Evolutionary conservation across 768 basidiomycete genomes (phyloP).

Genomic region (Hericium coralloides): DNA sequence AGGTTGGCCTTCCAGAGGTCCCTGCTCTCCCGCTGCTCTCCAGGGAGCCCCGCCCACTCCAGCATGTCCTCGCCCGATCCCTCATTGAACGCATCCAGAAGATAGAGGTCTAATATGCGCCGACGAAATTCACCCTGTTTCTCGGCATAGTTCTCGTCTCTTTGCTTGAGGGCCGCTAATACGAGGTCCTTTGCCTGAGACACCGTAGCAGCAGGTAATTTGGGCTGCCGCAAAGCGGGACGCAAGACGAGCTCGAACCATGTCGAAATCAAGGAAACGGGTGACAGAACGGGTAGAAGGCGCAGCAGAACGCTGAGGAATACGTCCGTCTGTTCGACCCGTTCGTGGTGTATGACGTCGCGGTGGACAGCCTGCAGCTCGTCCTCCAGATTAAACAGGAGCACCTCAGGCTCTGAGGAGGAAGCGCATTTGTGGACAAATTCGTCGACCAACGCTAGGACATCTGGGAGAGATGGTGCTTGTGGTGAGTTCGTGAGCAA

Average conservation of each 20-base stretch:
- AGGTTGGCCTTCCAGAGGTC: conserved; percentile 71
- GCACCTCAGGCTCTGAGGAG: conserved; percentile 34
- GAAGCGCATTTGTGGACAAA: conserved; percentile 44
- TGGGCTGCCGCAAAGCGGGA: conserved; percentile 69
- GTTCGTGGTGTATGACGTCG: conserved; percentile 56
- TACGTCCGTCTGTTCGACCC: conserved; percentile 50
- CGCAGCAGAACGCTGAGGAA: conserved; percentile 61
- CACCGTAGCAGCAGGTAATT: conserved; percentile 46
- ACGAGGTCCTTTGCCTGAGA: conserved; percentile 68
- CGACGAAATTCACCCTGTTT: conserved; percentile 60
- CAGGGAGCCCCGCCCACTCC: conserved; percentile 64
- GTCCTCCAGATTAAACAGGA: conserved; percentile 48
- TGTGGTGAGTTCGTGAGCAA: conserved; percentile 48
- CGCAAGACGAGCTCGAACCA: conserved; percentile 82
- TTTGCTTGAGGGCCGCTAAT: conserved; percentile 45
- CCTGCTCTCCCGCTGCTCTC: conserved; percentile 48
- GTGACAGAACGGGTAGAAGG: conserved; percentile 50
- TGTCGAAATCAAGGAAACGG: conserved; percentile 58
- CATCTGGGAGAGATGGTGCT: conserved; percentile 38
- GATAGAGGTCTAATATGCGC: conserved; percentile 63
- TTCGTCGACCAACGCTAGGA: conserved; percentile 42
- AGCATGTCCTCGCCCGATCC: conserved; percentile 63
- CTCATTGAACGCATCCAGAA: conserved; percentile 71
- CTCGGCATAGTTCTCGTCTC: conserved; percentile 33
- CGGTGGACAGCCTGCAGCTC: conserved; percentile 57